phyloP scores from a whole-genome alignment of 495 filamentous ascomycete species.

The Xylaria castorea region DNA sequence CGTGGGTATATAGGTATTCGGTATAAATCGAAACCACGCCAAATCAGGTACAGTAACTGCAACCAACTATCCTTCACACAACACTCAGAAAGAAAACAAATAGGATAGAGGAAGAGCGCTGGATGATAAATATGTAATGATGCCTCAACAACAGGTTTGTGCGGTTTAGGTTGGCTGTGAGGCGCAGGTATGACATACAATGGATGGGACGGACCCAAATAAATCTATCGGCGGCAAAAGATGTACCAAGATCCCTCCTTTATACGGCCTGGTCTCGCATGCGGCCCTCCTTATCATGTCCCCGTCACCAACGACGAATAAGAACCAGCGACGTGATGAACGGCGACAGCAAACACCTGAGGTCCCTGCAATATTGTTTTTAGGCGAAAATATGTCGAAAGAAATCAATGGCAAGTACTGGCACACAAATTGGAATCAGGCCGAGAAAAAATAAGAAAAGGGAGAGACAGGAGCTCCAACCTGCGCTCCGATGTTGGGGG shows the following conservation, averaged over 20 bases:
- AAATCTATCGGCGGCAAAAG: constrained; percentile 25
- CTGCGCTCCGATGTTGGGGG: constrained; percentile 17
- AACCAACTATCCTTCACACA: not conserved
- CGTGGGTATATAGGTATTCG: not conserved
- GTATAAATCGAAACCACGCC: not conserved
- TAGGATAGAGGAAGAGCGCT: not conserved
- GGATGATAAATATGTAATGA: not conserved
- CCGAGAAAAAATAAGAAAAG: not conserved
- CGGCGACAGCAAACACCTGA: not conserved
- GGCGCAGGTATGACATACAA: constrained; percentile 25
- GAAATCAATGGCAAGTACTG: not conserved
- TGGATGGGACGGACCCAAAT: constrained; percentile 22
- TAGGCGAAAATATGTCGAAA: not conserved
- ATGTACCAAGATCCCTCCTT: constrained; percentile 26
- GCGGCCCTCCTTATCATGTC: constrained; percentile 24
- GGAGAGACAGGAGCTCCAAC: constrained; percentile 10
- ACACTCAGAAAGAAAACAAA: not conserved
- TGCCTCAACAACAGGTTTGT: constrained; percentile 15
- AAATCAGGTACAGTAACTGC: not conserved
- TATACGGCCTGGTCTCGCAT: constrained; percentile 19
- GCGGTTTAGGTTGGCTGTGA: constrained; percentile 23
- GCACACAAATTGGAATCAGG: constrained; percentile 4
- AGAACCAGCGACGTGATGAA: constrained; percentile 9
- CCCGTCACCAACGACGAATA: constrained; percentile 19
- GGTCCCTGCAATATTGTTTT: not conserved